Evolutionary conservation across 768 basidiomycete species (phyloP).

Genomic region (Mycena latifolia): DNA sequence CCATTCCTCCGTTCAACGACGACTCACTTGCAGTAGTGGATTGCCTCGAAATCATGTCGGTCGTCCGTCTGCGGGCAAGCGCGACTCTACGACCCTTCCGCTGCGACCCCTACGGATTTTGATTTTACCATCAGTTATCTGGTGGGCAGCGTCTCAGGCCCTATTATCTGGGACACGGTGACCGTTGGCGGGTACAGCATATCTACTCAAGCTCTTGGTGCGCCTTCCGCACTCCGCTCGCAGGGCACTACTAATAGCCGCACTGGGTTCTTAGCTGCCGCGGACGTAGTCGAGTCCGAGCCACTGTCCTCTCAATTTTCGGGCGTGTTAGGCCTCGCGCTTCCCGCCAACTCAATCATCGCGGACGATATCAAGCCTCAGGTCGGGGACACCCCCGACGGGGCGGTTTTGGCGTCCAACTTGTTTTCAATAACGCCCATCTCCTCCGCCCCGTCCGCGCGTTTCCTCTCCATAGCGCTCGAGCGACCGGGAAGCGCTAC

Average conservation of each 20-base stretch:
- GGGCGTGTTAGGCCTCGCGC: constrained; percentile 82
- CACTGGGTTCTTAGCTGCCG: constrained; percentile 66
- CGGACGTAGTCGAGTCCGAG: constrained; percentile 64
- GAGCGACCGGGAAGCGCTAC: constrained; percentile 72
- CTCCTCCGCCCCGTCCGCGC: constrained; percentile 63
- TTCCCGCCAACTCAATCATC: constrained; percentile 80
- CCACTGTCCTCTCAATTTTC: constrained; percentile 67
- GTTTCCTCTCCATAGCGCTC: constrained; percentile 77
- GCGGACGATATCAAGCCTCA: constrained; percentile 61
- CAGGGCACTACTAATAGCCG: background rate
- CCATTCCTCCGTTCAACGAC: constrained; percentile 2
- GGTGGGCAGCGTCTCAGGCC: constrained; percentile 67
- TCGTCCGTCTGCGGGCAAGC: constrained; percentile 63
- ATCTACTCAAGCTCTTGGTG: constrained; percentile 78
- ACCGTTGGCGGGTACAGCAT: constrained; percentile 74
- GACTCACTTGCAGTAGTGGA: constrained; percentile 65
- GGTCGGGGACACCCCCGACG: constrained; percentile 66
- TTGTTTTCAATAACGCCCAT: constrained; percentile 75
- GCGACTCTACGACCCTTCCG: constrained; percentile 68
- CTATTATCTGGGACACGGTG: constrained; percentile 78
- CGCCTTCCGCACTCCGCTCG: constrained; percentile 28
- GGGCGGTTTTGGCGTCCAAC: constrained; percentile 77
- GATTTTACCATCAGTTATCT: constrained; percentile 70
- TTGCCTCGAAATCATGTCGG: constrained; percentile 75
- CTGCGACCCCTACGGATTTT: constrained; percentile 55